Percentiles rank a stretch among this genome's conserved stretches.
phyloP scores from a whole-genome alignment of 371 early-diverging fungal genomes.

The Mucor lusitanicus region DNA sequence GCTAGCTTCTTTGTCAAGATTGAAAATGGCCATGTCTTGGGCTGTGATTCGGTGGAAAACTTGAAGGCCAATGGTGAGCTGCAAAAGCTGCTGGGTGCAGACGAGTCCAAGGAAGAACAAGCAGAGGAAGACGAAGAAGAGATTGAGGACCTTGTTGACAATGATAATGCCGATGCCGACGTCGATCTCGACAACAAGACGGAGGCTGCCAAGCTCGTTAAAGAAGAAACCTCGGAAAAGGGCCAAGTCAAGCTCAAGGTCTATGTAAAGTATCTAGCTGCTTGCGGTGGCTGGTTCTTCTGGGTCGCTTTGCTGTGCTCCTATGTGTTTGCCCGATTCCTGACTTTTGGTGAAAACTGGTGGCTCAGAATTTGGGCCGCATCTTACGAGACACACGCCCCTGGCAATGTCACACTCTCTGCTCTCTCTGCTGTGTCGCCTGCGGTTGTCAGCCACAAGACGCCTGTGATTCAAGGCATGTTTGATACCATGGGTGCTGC shows the following conservation, averaged over 20 bases:
- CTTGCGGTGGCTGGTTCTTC: constrained; percentile 67
- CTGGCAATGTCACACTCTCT: background rate
- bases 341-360: constrained; percentile 47
- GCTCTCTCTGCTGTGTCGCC: background rate
- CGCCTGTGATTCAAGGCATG: constrained; percentile 6
- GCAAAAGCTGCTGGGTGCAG: constrained; percentile 9
- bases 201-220: constrained; percentile 44
- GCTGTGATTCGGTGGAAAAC: constrained; percentile 22
- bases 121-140: constrained; percentile 10
- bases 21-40: constrained; percentile 63
- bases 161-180: constrained; percentile 32
- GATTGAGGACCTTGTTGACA: constrained; percentile 34
- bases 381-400: constrained; percentile 9
- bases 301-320: constrained; percentile 47
- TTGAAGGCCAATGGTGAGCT: constrained; percentile 17
- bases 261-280: constrained; percentile 63
- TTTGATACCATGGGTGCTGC: constrained; percentile 27
- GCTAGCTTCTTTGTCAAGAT: constrained; percentile 73
- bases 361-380: constrained; percentile 37
- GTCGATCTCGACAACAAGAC: constrained; percentile 24
- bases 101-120: constrained; percentile 5
- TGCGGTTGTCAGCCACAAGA: background rate
- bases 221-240: constrained; percentile 41
- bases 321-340: constrained; percentile 49
- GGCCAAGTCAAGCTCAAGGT: constrained; percentile 65